Base-by-base conservation (phyloP, 2,329 filamentous ascomycete genomes). In the Sporothrix globosa region DNA sequence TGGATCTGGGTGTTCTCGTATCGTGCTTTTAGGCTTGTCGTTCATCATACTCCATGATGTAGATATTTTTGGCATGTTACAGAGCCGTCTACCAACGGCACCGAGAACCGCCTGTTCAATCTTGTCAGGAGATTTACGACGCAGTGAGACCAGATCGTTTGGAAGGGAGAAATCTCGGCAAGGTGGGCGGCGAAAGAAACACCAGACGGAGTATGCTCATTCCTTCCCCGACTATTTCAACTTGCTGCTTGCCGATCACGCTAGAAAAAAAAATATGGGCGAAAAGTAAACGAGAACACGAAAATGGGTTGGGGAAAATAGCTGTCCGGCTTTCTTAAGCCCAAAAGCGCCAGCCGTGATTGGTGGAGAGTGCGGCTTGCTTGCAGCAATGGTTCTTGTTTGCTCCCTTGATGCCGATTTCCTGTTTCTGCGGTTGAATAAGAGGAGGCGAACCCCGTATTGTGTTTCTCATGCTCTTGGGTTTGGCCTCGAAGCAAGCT, bases 21-120 rank as follows among this genome's bases (percentile, higher is more conserved):
- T 63, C 39, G 21, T 44, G 34, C 2, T 19, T 41, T 60, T 14
- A 7, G 17, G 48, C 17, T 7, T 14, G 14, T 4, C 3, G 17
- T 13, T 44, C 7, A 6, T 34, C 34, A 34, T 61, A 61, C 34
- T 19, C 53, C 27, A 39, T 34, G 27, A n/a, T 65, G 34, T 63
- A 19, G 46, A 9, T 14, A 13, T 11, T 46, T 65, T 48, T 65
- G 24, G 46, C n/a, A 24, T 24, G n/a, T 46, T 50, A 5, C 24
- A 7, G 24, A 24, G 24, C 61, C 17, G 30, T 17, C 4, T 14
- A 5, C 34, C 17, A 52, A 27, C 68, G 50, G 68, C 50, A 66
- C 68, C 68, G 68, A 69, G 21, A 69, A 66, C 68, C 68, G 68
- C n/a, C 34, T n/a, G 41, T 27, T 17, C 17, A 14, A n/a, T n/a